Evolutionary conservation across 371 early-diverging fungal species (phyloP).

Genomic region (Mortierella sp.): DNA sequence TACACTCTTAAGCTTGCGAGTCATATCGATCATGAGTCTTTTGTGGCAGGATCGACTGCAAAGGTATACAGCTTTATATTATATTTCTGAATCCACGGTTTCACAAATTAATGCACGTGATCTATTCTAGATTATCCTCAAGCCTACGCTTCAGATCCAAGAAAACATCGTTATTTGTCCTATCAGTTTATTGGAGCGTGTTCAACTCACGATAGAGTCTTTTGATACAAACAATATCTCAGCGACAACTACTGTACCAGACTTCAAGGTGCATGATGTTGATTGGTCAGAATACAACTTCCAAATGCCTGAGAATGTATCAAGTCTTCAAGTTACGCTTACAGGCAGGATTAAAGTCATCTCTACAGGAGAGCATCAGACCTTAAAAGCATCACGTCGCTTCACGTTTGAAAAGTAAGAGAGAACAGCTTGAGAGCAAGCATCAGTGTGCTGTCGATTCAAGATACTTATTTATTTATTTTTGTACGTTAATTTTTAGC

Average conservation of each 20-base stretch:
- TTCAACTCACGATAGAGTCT: conserved; percentile 53
- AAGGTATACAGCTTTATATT: conserved; percentile 35
- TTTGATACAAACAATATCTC: conserved; percentile 48
- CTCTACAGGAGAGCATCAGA: conserved; percentile 31
- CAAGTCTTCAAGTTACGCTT: conserved; percentile 48
- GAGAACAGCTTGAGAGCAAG: background rate
- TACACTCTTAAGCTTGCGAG: conserved; percentile 59
- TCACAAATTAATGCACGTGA: background rate
- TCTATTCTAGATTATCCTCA: conserved; percentile 46
- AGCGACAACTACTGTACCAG: conserved; percentile 47
- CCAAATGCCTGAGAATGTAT: conserved; percentile 49
- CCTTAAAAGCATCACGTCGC: conserved; percentile 5
- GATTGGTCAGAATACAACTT: conserved; percentile 50
- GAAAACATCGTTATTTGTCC: conserved; percentile 39
- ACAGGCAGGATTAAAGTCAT: conserved; percentile 57
- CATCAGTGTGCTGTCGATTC: background rate
- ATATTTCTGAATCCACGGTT: too few species aligned
- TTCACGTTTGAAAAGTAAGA: conserved; percentile 23
- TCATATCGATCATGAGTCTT: conserved; percentile 65
- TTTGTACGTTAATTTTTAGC: conserved; percentile 8
- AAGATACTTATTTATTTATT: background rate
- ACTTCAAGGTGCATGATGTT: conserved; percentile 44
- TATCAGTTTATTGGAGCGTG: conserved; percentile 58
- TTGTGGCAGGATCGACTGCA: conserved; percentile 58
- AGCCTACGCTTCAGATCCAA: conserved; percentile 57